Percentiles rank a stretch among this genome's conserved stretches.
Evolutionary conservation across 768 basidiomycete genomes (phyloP).

Genomic region (Trametes sanguinea): DNA sequence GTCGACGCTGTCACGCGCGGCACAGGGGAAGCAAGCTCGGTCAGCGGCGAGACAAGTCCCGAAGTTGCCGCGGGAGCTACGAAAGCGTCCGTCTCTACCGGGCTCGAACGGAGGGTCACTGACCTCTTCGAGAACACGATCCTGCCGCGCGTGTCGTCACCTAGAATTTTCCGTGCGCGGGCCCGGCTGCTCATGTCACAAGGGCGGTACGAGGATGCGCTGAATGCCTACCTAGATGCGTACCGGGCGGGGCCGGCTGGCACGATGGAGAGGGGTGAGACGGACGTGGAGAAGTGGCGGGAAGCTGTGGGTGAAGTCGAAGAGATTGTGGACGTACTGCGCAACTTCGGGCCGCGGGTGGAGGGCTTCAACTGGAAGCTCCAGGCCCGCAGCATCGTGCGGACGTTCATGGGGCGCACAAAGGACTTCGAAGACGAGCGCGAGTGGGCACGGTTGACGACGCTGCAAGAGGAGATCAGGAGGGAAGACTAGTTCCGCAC

Average conservation of each 20-base stretch:
- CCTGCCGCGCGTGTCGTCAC: slow-evolving; percentile 77
- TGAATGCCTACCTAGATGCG: slow-evolving; percentile 82
- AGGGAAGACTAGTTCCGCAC: slow-evolving; percentile 25
- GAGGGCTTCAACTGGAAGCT: slow-evolving; percentile 73
- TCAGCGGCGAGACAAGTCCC: slow-evolving; percentile 11
- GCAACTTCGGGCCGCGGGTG: slow-evolving; percentile 78
- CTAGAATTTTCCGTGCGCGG: slow-evolving; percentile 81
- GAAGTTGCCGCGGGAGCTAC: slow-evolving; percentile 23
- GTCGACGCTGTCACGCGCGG: slow-evolving; percentile 82
- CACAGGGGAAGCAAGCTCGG: slow-evolving; percentile 38
- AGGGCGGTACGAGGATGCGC: slow-evolving; percentile 68
- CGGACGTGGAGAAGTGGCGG: slow-evolving; percentile 66
- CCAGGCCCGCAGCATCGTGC: slow-evolving; percentile 82
- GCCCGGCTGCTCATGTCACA: slow-evolving; percentile 80
- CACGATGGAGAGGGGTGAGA: slow-evolving; percentile 66
- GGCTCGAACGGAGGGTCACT: slow-evolving; percentile 64
- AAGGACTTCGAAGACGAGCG: slow-evolving; percentile 86
- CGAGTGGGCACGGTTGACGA: slow-evolving; percentile 73
- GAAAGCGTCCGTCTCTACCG: slow-evolving; percentile 66
- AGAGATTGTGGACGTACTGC: slow-evolving; percentile 80
- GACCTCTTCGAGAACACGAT: slow-evolving; percentile 77
- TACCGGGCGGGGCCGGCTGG: slow-evolving; percentile 73
- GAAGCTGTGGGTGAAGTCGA: slow-evolving; percentile 78
- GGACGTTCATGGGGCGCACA: slow-evolving; percentile 87
- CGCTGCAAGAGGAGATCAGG: slow-evolving; percentile 58